A percentile compares a stretch with the other conserved stretches of the same genome.
These are phyloP conservation scores for Phytophthora sansomeana DNA, from an alignment of 352 stramenopile species.

Conservation along the genomic window DNA sequence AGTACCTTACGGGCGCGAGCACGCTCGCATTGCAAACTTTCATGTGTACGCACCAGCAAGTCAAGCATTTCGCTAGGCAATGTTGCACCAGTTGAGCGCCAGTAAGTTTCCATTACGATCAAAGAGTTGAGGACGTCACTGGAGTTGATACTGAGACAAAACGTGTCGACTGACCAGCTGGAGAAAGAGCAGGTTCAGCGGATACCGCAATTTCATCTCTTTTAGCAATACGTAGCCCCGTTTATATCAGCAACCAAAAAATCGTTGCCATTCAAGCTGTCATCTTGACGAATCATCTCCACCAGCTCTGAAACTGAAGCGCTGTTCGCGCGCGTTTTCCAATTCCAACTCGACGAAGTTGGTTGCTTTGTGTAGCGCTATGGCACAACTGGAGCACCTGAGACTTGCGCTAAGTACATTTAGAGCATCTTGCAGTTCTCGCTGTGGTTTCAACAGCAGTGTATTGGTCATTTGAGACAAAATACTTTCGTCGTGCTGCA, in stretches of 20 bases:
- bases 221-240: not conserved
- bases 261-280: not conserved
- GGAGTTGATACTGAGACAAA: not conserved
- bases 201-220: not conserved
- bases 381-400: not conserved
- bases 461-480: not conserved
- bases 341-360: not conserved
- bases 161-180: not conserved
- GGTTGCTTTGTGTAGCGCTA: not conserved
- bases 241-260: not conserved
- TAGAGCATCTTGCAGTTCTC: conserved; percentile 4
- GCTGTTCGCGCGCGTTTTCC: not conserved
- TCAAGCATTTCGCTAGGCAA: conserved; percentile 1
- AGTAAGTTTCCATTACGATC: conserved; percentile 6
- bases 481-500: not conserved
- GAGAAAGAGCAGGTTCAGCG: not conserved
- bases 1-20: not conserved
- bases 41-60: not conserved
- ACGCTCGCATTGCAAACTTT: not conserved
- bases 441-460: not conserved
- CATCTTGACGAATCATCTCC: not conserved
- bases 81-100: not conserved
- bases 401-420: not conserved
- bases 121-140: conserved; percentile 2
- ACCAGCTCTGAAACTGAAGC: not conserved